These are phyloP conservation scores for Amoebophrya sp. DNA, from an alignment of 169 alveolate genomes.

Conservation along the genomic window DNA sequence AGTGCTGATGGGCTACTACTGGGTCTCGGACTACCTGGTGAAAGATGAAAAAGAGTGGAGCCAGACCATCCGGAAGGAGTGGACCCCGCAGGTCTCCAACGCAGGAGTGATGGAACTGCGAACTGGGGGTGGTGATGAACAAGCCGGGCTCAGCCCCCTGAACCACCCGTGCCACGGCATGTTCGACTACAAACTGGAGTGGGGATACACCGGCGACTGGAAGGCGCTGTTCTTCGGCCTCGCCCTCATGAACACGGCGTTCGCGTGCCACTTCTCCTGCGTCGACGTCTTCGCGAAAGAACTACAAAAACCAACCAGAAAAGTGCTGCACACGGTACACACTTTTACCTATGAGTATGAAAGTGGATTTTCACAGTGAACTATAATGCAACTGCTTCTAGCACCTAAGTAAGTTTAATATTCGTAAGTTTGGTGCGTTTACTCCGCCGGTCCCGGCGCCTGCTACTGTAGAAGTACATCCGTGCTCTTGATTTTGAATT, in stretches of 20 bases:
- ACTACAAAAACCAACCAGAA: not conserved
- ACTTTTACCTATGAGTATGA: too few relatives aligned
- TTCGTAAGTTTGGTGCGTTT: too few relatives aligned
- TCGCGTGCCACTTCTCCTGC: not conserved
- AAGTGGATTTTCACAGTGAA: too few relatives aligned
- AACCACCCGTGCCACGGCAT: not conserved
- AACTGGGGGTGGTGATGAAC: too few relatives aligned
- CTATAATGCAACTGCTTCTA: too few relatives aligned
- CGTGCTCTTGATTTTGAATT: too few relatives aligned
- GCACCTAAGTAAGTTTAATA: too few relatives aligned
- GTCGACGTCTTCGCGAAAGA: not conserved
- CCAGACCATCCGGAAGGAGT: not conserved
- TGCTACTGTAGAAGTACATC: too few relatives aligned
- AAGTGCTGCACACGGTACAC: not conserved
- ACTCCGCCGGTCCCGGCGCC: too few relatives aligned
- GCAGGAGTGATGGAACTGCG: not conserved
- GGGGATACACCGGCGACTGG: not conserved
- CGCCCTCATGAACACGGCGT: not conserved
- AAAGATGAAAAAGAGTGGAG: not conserved
- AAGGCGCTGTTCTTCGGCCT: not conserved
- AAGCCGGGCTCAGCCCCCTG: not conserved
- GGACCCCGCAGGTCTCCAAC: not conserved
- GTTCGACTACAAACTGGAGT: not conserved
- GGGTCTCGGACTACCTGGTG: not conserved
- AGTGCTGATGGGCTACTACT: not conserved